Evolutionary conservation across 2,329 filamentous ascomycete genomes (phyloP).

Genomic region (Fusarium subtropicale): DNA sequence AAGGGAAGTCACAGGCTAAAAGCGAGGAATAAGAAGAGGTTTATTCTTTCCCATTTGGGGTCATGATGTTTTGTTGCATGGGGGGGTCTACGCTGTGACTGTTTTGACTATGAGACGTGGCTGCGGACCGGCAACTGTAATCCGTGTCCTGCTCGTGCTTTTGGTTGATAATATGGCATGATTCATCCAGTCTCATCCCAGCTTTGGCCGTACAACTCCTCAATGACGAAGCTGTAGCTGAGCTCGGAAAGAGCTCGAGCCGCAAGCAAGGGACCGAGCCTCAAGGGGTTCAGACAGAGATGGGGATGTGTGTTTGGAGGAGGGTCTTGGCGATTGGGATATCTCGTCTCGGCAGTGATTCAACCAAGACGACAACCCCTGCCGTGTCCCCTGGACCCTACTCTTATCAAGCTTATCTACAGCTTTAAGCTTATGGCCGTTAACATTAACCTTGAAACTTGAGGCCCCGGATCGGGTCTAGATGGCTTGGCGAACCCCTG

Average conservation of each 20-base stretch:
- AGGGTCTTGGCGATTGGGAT: constrained; percentile 24
- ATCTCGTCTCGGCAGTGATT: constrained; percentile 22
- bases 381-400: neutral
- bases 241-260: constrained; percentile 18
- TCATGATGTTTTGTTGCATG: constrained; percentile 23
- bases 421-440: constrained; percentile 27
- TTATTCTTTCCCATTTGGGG: constrained; percentile 28
- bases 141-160: neutral
- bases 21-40: constrained; percentile 16
- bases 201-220: neutral
- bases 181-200: constrained; percentile 15
- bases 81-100: neutral
- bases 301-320: constrained; percentile 11
- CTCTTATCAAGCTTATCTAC: constrained; percentile 6
- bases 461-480: neutral
- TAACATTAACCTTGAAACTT: constrained; percentile 26
- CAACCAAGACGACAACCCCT: constrained; percentile 3
- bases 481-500: constrained; percentile 25
- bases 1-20: constrained; percentile 8
- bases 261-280: neutral
- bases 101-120: constrained; percentile 24
- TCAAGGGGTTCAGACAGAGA: constrained; percentile 7
- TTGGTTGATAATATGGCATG: constrained; percentile 9
- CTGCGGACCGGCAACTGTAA: constrained; percentile 22
- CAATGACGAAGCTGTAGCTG: neutral